These are phyloP conservation scores for Mangifera indica DNA, from an alignment of 345 rosid genomes.

Conservation along the genomic window DNA sequence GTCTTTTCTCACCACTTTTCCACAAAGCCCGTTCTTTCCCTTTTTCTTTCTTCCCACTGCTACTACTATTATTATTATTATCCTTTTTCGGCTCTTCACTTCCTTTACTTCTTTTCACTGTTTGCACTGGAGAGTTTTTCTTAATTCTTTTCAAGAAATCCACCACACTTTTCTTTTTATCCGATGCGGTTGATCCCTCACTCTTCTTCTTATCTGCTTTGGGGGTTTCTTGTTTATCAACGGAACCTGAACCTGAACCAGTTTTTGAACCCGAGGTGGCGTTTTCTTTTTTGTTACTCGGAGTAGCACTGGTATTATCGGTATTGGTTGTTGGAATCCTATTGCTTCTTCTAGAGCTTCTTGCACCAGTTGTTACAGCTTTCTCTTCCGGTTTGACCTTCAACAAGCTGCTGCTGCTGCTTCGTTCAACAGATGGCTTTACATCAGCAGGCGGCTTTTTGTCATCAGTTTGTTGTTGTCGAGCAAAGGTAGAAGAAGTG, in stretches of 20 bases:
- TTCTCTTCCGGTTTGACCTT: slow-evolving; percentile 45
- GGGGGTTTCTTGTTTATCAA: slow-evolving; percentile 28
- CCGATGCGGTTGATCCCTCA: slow-evolving; percentile 20
- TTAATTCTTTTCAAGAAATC: slow-evolving; percentile 69
- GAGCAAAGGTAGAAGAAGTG: slow-evolving; percentile 41
- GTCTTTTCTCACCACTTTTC: slow-evolving; percentile 35
- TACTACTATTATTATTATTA: too few relatives aligned
- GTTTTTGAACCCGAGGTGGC: slow-evolving; percentile 1
- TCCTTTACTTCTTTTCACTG: slow-evolving; percentile 20
- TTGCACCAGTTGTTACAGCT: slow-evolving; percentile 43
- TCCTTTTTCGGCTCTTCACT: background rate
- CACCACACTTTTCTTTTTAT: slow-evolving; percentile 62
- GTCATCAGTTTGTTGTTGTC: slow-evolving; percentile 15
- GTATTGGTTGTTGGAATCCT: slow-evolving; percentile 24
- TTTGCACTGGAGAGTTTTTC: slow-evolving; percentile 43
- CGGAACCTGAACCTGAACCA: slow-evolving; percentile 4
- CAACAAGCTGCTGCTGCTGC: slow-evolving; percentile 24
- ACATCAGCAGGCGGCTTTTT: slow-evolving; percentile 21
- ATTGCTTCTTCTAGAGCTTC: slow-evolving; percentile 59
- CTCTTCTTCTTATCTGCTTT: slow-evolving; percentile 41
- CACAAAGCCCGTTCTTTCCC: slow-evolving; percentile 42
- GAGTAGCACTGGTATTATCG: background rate
- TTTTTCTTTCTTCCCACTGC: slow-evolving; percentile 19
- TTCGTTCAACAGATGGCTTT: slow-evolving; percentile 28
- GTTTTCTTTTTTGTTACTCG: slow-evolving; percentile 34